Evolutionary conservation across 176 grass and related monocot genomes (phyloP).

Genomic region (bread wheat (Triticum aestivum)): DNA sequence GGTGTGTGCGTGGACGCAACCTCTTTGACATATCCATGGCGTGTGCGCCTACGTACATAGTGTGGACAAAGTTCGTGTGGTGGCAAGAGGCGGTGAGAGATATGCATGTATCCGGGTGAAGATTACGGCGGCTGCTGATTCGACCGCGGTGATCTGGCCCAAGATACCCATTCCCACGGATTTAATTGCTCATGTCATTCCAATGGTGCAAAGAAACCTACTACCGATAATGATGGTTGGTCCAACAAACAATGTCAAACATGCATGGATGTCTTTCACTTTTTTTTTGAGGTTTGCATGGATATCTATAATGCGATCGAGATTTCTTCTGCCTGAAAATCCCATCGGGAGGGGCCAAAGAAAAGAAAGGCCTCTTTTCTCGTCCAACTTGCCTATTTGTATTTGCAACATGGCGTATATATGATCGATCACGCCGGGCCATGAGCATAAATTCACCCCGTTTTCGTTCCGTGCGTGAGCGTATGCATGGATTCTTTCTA

Average conservation of each 20-base stretch:
- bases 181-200: neutral
- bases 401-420: too few relatives aligned
- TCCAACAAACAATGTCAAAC: neutral
- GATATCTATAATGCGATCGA: too few relatives aligned
- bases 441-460: neutral
- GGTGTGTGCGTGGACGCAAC: neutral
- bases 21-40: neutral
- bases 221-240: neutral
- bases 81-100: too few relatives aligned
- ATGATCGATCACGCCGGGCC: neutral
- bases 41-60: neutral
- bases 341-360: too few relatives aligned
- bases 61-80: neutral
- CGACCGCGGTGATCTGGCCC: neutral
- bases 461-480: neutral
- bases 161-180: neutral
- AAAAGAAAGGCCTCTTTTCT: too few relatives aligned
- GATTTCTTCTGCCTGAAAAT: too few relatives aligned
- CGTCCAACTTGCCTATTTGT: too few relatives aligned
- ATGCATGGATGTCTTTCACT: too few relatives aligned
- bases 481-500: too few relatives aligned
- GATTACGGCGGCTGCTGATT: slow-evolving; percentile 17
- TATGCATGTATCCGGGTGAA: neutral
- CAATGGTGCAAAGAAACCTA: too few relatives aligned
- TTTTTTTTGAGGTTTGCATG: too few relatives aligned